Conservation (phyloP, 164 flowering plant genomes). For the Berberis thunbergii region DNA sequence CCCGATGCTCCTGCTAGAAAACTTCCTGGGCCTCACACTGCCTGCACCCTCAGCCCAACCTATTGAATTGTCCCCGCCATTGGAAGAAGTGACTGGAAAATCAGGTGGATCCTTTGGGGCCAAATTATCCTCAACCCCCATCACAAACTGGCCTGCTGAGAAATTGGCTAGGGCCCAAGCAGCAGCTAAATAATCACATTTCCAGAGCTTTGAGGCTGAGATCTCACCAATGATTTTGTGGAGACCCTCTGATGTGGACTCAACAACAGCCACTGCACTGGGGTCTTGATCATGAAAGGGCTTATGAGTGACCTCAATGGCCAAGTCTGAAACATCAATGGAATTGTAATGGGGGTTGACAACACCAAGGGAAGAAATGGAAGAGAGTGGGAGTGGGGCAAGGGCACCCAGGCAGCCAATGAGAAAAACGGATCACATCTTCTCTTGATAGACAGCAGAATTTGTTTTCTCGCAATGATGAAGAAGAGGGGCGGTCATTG, state of each 20-base stretch:
- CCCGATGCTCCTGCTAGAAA: slow-evolving; percentile 80
- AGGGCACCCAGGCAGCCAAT: slow-evolving; percentile 94
- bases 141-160: slow-evolving; percentile 91
- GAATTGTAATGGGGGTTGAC: slow-evolving; percentile 45
- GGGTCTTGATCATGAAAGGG: slow-evolving; percentile 63
- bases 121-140: slow-evolving; percentile 75
- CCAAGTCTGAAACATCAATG: slow-evolving; percentile 64
- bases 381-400: slow-evolving; percentile 85
- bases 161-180: slow-evolving; percentile 96
- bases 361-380: slow-evolving; percentile 65
- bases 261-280: slow-evolving; percentile 77
- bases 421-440: slow-evolving; percentile 78
- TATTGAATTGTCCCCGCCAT: slow-evolving; percentile 10
- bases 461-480: slow-evolving; percentile 29
- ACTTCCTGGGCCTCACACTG: slow-evolving; percentile 33
- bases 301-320: slow-evolving; percentile 40
- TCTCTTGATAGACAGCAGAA: slow-evolving; percentile 90
- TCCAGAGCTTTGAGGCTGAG: slow-evolving; percentile 81
- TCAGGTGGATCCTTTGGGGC: slow-evolving; percentile 31
- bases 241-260: slow-evolving; percentile 35
- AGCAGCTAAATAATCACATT: slow-evolving; percentile 81
- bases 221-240: slow-evolving; percentile 83
- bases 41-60: slow-evolving; percentile 11
- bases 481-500: slow-evolving; percentile 36
- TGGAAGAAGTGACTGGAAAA: slow-evolving; percentile 17